phyloP scores from a whole-genome alignment of 2,329 filamentous ascomycete genomes.

The Botrytis elliptica region DNA sequence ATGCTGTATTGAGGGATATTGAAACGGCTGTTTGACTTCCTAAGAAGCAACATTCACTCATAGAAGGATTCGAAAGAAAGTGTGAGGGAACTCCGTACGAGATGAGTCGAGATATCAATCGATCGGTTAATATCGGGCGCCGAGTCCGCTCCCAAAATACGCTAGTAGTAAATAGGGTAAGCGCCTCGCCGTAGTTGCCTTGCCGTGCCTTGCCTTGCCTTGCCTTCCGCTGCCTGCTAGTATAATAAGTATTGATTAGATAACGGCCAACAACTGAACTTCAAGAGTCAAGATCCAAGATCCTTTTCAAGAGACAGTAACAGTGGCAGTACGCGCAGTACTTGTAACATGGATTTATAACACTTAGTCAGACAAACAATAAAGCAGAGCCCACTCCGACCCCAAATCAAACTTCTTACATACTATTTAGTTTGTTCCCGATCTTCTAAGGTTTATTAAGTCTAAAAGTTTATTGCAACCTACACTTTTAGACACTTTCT shows the following conservation, averaged over 20 bases:
- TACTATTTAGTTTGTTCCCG: not conserved
- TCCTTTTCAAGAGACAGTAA: not conserved
- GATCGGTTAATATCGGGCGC: not conserved
- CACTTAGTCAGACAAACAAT: slow-evolving; percentile 3
- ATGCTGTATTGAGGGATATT: not conserved
- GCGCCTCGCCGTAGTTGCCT: not conserved
- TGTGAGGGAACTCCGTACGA: not conserved
- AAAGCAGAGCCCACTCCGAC: not conserved
- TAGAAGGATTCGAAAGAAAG: not conserved
- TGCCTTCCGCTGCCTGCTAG: not conserved
- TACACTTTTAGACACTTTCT: not conserved
- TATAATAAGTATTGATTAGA: not conserved
- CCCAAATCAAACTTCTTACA: not conserved
- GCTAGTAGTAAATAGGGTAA: not conserved
- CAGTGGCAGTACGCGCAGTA: not conserved
- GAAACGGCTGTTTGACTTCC: not conserved
- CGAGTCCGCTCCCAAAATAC: not conserved
- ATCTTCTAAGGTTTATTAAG: not conserved
- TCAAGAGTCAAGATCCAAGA: not conserved
- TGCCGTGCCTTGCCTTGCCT: not conserved
- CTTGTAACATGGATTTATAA: not conserved
- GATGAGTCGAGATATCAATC: not conserved
- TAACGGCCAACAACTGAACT: not conserved
- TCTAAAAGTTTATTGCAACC: slow-evolving; percentile 9
- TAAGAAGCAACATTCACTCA: not conserved